Conservation (phyloP, 495 filamentous ascomycete genomes). For the Penicillium bialowiezense region DNA sequence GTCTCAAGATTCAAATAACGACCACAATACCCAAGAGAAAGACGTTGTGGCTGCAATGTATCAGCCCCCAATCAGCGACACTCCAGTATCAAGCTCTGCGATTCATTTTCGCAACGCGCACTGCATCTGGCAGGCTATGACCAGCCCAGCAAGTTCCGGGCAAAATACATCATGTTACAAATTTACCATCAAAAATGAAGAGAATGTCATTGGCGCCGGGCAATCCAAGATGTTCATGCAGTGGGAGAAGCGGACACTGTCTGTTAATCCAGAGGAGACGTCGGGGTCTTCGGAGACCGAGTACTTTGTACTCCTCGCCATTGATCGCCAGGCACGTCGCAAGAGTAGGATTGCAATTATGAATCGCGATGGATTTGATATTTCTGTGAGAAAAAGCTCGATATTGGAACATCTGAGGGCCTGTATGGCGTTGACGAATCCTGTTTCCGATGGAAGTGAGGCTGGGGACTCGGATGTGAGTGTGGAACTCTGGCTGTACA, state of each 20-base stretch:
- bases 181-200: constrained; percentile 14
- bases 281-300: constrained; percentile 6
- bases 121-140: constrained; percentile 17
- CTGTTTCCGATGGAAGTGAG: not conserved
- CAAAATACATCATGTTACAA: constrained; percentile 15
- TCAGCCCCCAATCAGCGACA: not conserved
- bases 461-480: constrained; percentile 8
- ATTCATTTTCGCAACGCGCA: constrained; percentile 21
- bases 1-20: constrained; percentile 9
- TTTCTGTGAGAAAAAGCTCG: constrained; percentile 21
- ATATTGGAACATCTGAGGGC: constrained; percentile 19
- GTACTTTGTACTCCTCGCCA: constrained; percentile 22
- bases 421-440: constrained; percentile 18
- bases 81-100: not conserved
- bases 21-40: constrained; percentile 2
- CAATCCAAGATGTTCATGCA: constrained; percentile 21
- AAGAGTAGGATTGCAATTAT: constrained; percentile 29
- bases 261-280: not conserved
- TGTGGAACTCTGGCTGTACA: constrained; percentile 32
- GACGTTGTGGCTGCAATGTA: constrained; percentile 25
- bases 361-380: constrained; percentile 20
- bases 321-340: constrained; percentile 20
- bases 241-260: constrained; percentile 19
- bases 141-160: constrained; percentile 4
- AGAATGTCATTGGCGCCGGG: not conserved